Percentiles rank a stretch among this genome's conserved stretches.
phyloP scores from a whole-genome alignment of 306 rosid species.

The Acmispon strigosus region DNA sequence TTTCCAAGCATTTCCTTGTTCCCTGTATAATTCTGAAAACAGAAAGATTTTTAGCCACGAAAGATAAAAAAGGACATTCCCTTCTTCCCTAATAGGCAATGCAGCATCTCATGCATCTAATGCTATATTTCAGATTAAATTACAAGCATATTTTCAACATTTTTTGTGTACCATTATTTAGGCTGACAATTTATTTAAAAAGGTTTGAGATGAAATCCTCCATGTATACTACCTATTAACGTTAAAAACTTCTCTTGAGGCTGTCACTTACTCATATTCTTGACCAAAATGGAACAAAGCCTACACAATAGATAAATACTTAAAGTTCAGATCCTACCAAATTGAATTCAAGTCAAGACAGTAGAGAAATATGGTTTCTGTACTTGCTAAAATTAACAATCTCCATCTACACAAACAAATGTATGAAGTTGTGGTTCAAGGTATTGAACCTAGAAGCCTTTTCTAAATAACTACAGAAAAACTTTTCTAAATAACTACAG shows the following conservation, averaged over 20 bases:
- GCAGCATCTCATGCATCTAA: background rate
- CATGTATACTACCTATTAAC: background rate
- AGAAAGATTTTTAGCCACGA: conserved; percentile 19
- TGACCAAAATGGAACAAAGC: background rate
- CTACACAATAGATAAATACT: no score
- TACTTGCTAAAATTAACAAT: background rate
- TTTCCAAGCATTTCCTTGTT: conserved; percentile 88
- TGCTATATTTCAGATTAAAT: background rate
- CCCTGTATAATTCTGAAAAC: conserved; percentile 70
- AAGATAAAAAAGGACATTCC: background rate
- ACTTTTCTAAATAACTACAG: no score
- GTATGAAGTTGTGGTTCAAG: background rate
- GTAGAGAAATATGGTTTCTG: background rate
- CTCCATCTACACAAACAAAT: background rate
- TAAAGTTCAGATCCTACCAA: no score
- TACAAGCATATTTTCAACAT: background rate
- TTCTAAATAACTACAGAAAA: no score
- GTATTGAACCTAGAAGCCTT: background rate
- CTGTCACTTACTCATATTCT: background rate
- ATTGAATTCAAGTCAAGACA: no score
- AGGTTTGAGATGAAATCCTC: background rate
- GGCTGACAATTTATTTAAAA: background rate
- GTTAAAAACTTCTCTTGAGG: background rate
- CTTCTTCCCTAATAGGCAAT: conserved; percentile 14
- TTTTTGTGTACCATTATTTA: background rate